These are phyloP conservation scores for Carex scoparia DNA, from an alignment of 176 grass and related monocot species.

Conservation along the genomic window DNA sequence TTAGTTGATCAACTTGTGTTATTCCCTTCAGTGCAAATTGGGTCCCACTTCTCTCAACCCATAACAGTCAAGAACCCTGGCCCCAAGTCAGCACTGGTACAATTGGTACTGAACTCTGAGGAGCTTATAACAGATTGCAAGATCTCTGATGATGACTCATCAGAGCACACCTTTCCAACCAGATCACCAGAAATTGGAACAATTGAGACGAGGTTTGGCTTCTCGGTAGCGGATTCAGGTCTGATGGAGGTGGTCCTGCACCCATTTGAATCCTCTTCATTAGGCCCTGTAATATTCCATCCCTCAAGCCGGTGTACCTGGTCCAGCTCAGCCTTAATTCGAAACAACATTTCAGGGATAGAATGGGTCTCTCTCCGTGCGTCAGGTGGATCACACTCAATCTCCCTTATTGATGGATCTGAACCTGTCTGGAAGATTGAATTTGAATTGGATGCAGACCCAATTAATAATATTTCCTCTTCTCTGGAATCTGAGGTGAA, in stretches of 20 bases:
- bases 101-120: slow-evolving; percentile 74
- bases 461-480: slow-evolving; percentile 43
- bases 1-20: slow-evolving; percentile 48
- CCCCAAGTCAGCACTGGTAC: slow-evolving; percentile 49
- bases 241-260: slow-evolving; percentile 53
- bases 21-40: slow-evolving; percentile 82
- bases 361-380: slow-evolving; percentile 73
- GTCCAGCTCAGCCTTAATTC: slow-evolving; percentile 75
- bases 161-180: slow-evolving; percentile 59
- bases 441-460: slow-evolving; percentile 42
- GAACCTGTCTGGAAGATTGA: slow-evolving; percentile 84
- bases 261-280: slow-evolving; percentile 48
- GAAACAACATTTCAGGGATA: slow-evolving; percentile 78
- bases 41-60: slow-evolving; percentile 62
- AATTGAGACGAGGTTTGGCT: slow-evolving; percentile 74
- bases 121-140: slow-evolving; percentile 71
- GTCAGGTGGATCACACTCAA: slow-evolving; percentile 63
- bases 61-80: slow-evolving; percentile 73
- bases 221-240: slow-evolving; percentile 63
- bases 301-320: slow-evolving; percentile 81
- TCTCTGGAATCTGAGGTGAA: slow-evolving; percentile 26
- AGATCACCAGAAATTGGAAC: slow-evolving; percentile 68
- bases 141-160: slow-evolving; percentile 50
- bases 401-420: slow-evolving; percentile 73
- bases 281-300: slow-evolving; percentile 85